Evolutionary conservation across 1,284 basidiomycete genomes (phyloP).

Genomic region (Moesziomyces antarcticus): DNA sequence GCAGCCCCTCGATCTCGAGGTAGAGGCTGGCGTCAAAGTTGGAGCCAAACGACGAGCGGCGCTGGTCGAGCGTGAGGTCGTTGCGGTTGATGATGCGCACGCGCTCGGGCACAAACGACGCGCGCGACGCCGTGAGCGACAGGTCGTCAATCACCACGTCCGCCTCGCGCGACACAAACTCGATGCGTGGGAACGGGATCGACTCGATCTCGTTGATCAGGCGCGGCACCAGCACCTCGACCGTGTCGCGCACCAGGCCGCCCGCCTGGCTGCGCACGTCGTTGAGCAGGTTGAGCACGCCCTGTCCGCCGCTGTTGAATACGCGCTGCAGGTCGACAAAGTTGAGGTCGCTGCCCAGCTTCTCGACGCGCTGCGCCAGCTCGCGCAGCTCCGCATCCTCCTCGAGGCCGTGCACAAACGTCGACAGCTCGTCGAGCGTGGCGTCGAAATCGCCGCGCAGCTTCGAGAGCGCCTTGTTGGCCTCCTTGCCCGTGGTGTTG

Average conservation of each 20-base stretch:
- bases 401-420: slow-evolving; percentile 46
- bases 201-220: slow-evolving; percentile 69
- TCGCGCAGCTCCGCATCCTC: slow-evolving; percentile 53
- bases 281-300: slow-evolving; percentile 31
- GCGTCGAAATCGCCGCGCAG: slow-evolving; percentile 38
- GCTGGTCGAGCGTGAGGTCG: slow-evolving; percentile 70
- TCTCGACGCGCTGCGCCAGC: slow-evolving; percentile 68
- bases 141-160: slow-evolving; percentile 70
- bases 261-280: slow-evolving; percentile 47
- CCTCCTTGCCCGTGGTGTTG: slow-evolving; percentile 47
- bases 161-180: slow-evolving; percentile 69
- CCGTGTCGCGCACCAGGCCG: slow-evolving; percentile 69
- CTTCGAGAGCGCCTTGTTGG: slow-evolving; percentile 51
- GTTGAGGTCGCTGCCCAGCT: slow-evolving; percentile 67
- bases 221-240: slow-evolving; percentile 70
- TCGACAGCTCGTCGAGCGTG: slow-evolving; percentile 35
- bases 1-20: slow-evolving; percentile 69
- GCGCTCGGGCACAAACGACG: slow-evolving; percentile 70
- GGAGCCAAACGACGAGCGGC: slow-evolving; percentile 69
- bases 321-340: slow-evolving; percentile 38
- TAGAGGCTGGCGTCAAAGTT: slow-evolving; percentile 69
- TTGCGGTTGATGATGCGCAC: slow-evolving; percentile 69
- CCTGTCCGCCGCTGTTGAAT: slow-evolving; percentile 23
- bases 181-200: slow-evolving; percentile 70
- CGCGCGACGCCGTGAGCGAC: slow-evolving; percentile 67